These are phyloP conservation scores for Salvia sclarea DNA, from an alignment of 305 asterid species.

Conservation along the genomic window DNA sequence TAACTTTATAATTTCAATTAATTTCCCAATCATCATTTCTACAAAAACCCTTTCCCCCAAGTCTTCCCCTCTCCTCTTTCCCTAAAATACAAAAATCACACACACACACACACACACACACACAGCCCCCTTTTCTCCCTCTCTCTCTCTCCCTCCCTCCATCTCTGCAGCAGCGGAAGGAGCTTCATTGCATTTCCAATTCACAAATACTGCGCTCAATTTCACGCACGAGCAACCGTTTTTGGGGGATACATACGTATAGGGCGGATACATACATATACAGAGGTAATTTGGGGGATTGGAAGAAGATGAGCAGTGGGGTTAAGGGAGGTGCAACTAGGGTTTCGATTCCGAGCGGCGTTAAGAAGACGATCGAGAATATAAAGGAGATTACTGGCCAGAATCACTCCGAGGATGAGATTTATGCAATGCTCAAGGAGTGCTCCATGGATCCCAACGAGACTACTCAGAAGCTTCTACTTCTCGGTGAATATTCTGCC, in stretches of 20 bases:
- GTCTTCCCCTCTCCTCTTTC: constrained; percentile 36
- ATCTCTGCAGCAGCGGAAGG: constrained; percentile 29
- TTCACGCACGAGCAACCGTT: constrained; percentile 1
- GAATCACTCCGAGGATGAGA: constrained; percentile 86
- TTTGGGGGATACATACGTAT: background rate
- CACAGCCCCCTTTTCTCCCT: background rate
- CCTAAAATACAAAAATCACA: constrained; percentile 38
- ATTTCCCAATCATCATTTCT: constrained; percentile 12
- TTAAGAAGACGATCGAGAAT: constrained; percentile 73
- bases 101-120: constrained; percentile 20
- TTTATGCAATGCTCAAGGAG: constrained; percentile 89
- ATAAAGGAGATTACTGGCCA: constrained; percentile 84
- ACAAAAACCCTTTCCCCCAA: constrained; percentile 45
- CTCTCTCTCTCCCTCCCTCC: background rate
- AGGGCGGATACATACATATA: constrained; percentile 22
- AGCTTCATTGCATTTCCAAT: constrained; percentile 32
- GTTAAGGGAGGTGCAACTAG: constrained; percentile 60
- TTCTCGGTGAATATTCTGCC: constrained; percentile 54
- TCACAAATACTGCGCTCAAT: constrained; percentile 25
- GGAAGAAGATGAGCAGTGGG: constrained; percentile 65
- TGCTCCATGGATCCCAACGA: constrained; percentile 99
- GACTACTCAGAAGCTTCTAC: constrained; percentile 79
- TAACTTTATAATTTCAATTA: constrained; percentile 23
- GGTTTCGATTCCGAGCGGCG: constrained; percentile 80
- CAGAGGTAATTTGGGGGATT: constrained; percentile 37